These are phyloP conservation scores for Hawksworthiomyces lignivorus DNA, from an alignment of 2,329 filamentous ascomycete species.

Conservation along the genomic window DNA sequence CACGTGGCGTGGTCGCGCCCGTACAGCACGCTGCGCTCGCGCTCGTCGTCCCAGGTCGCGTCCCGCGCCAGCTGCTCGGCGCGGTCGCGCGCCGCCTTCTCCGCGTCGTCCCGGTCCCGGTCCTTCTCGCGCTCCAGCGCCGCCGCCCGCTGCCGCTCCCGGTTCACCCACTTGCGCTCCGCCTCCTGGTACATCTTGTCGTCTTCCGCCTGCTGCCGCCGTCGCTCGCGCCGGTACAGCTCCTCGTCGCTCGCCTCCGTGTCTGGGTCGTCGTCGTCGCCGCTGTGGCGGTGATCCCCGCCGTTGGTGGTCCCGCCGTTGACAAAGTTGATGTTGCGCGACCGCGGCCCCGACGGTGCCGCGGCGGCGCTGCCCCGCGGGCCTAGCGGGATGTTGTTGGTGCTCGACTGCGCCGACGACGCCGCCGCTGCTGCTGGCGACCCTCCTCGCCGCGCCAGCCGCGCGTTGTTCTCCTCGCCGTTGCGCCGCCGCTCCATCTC, in stretches of 20 bases:
- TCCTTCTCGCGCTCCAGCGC: slow-evolving; percentile 80
- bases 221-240: slow-evolving; percentile 62
- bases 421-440: slow-evolving; percentile 52
- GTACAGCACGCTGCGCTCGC: slow-evolving; percentile 72
- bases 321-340: slow-evolving; percentile 59
- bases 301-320: slow-evolving; percentile 63
- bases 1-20: slow-evolving; percentile 81
- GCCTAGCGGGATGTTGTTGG: slow-evolving; percentile 71
- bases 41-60: slow-evolving; percentile 80
- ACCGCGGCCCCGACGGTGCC: too few relatives aligned
- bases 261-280: slow-evolving; percentile 55
- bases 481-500: slow-evolving; percentile 69
- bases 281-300: slow-evolving; percentile 38
- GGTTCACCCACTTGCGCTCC: slow-evolving; percentile 83
- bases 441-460: slow-evolving; percentile 50
- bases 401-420: slow-evolving; percentile 46
- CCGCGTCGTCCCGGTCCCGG: slow-evolving; percentile 68
- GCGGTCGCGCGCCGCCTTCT: slow-evolving; percentile 56
- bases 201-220: slow-evolving; percentile 65
- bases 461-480: slow-evolving; percentile 36
- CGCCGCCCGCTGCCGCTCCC: slow-evolving; percentile 74
- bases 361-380: slow-evolving; percentile 58
- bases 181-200: slow-evolving; percentile 79
- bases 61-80: slow-evolving; percentile 58
- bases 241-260: slow-evolving; percentile 84